phyloP scores from a whole-genome alignment of 495 filamentous ascomycete species.

The Elasticomyces elasticus region DNA sequence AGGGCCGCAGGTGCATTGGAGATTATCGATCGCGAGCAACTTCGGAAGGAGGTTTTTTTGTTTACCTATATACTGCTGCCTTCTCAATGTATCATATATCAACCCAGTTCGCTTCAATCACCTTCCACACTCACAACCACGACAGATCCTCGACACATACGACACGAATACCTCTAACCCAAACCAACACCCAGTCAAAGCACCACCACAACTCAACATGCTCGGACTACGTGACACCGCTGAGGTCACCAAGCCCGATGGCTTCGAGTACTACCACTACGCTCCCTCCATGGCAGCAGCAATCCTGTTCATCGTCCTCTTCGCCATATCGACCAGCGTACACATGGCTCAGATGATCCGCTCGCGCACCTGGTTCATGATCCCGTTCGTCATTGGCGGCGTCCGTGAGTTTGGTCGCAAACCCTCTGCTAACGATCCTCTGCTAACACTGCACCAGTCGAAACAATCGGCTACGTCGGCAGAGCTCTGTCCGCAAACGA shows the following conservation, averaged over 20 bases:
- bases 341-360: conserved; percentile 40
- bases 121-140: too few species aligned
- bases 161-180: too few species aligned
- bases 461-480: conserved; percentile 39
- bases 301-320: conserved; percentile 43
- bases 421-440: neutral
- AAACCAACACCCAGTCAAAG: neutral
- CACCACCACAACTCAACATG: conserved; percentile 2
- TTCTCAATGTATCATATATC: too few species aligned
- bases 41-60: too few species aligned
- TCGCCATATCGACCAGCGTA: conserved; percentile 33
- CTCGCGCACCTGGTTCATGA: conserved; percentile 44
- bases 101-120: too few species aligned
- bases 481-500: conserved; percentile 26
- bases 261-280: conserved; percentile 39
- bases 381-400: conserved; percentile 46
- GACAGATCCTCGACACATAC: too few species aligned
- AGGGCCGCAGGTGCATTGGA: too few species aligned
- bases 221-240: neutral
- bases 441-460: conserved; percentile 29
- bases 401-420: conserved; percentile 35
- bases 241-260: conserved; percentile 5
- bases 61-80: too few species aligned
- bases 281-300: conserved; percentile 41
- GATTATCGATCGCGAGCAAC: too few species aligned